These are phyloP conservation scores for Dryas octopetala DNA, from an alignment of 306 rosid genomes.

Conservation along the genomic window DNA sequence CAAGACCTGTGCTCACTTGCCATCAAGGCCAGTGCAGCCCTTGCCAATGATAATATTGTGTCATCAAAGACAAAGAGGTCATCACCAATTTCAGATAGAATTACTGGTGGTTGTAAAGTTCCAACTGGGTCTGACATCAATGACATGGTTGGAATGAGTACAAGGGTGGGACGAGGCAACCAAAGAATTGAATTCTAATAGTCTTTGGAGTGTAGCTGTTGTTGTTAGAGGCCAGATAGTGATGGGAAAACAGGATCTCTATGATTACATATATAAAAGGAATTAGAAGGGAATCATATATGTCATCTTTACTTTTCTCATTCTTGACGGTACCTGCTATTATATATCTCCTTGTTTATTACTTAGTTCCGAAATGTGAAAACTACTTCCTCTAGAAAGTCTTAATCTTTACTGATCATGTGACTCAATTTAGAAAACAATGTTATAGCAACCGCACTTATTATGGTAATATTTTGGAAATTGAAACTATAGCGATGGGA, in stretches of 20 bases:
- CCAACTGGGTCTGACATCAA: neutral
- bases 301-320: no score
- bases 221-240: neutral
- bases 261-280: neutral
- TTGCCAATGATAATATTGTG: conserved; percentile 2
- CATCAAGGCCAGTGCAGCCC: conserved; percentile 56
- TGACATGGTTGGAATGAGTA: neutral
- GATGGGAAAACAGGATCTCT: neutral
- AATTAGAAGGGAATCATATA: no score
- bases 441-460: no score
- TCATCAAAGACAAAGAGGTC: neutral
- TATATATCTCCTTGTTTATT: no score
- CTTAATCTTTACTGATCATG: no score
- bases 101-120: neutral
- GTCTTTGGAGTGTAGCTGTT: neutral
- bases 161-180: conserved; percentile 5
- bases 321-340: no score
- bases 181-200: conserved; percentile 15
- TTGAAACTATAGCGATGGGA: no score
- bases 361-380: no score
- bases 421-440: no score
- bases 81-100: neutral
- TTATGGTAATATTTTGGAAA: no score
- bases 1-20: conserved; percentile 54
- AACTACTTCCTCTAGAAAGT: no score